Base-by-base conservation (phyloP, 805 yeast genomes). In the Ogataea salicorniae region DNA sequence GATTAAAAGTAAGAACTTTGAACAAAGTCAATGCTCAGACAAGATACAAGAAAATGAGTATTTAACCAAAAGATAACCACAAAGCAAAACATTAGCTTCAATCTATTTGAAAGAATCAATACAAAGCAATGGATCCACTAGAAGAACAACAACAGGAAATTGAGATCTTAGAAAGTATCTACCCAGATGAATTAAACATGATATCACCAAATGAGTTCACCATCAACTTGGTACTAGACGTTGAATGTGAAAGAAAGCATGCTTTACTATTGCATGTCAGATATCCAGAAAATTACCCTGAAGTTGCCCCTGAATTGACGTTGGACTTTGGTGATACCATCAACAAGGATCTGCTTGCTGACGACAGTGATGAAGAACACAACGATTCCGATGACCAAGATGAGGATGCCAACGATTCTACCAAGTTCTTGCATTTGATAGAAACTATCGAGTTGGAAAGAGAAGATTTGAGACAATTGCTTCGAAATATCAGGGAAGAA, bases 81-180 rank as follows among this genome's bases (percentile, higher is more conserved):
- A 2, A 16, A 36, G 8, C 18, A 16, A 16, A 17, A 7, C 8
- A 36, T 36, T 17, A 36, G 6, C 11, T 13, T 16, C 29, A 37
- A 8, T 37, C 15, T 37, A 37, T 4, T 37, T 34, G 13, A 34
- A 15, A 34, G 2, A 15, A 15, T 34, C 7, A 34, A 15, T 13
- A 6, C 15, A 37, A 13, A 11, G 47, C 26, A 26, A 87, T 87
- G 95, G 91, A 86, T 57, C 78, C 83, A 47, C 61, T 66, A 45
- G 96, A 87, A 64, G 97, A 94, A 61, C 97, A 92, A 63, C 66
- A 61, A 29, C 96, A 92, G 68, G 99, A 92, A 66, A 64, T 94
- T 41, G 97, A 91, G 65, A 90, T 94, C 45, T 75, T 92, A 48
- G 83, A 87, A 62, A 83, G 95, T 16, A 92, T 92, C 46, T 92